These are phyloP conservation scores for Fragilaria crotonensis DNA, from an alignment of 108 stramenopile species.

Conservation along the genomic window DNA sequence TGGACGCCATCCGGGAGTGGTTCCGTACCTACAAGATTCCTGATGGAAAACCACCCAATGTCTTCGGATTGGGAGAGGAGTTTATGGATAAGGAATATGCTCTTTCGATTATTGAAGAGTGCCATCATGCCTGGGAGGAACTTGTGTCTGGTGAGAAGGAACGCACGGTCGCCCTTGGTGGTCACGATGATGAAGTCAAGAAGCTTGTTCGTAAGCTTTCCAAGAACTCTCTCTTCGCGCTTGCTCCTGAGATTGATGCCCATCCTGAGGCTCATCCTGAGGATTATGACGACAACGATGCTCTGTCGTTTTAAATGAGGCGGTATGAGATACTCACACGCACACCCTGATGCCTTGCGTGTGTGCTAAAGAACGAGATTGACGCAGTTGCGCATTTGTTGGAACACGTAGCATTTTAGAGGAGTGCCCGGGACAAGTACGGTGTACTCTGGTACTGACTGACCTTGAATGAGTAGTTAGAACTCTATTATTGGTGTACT, in stretches of 20 bases:
- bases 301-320: slow-evolving; percentile 25
- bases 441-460: not conserved
- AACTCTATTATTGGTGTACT: too few relatives aligned
- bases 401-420: not conserved
- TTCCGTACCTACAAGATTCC: slow-evolving; percentile 98
- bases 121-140: slow-evolving; percentile 83
- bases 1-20: slow-evolving; percentile 93
- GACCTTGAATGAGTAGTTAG: not conserved
- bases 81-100: slow-evolving; percentile 93
- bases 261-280: slow-evolving; percentile 40
- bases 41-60: slow-evolving; percentile 97
- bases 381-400: not conserved
- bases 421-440: too few relatives aligned
- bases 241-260: slow-evolving; percentile 66
- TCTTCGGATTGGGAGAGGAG: slow-evolving; percentile 87
- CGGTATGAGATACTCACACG: not conserved
- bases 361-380: not conserved
- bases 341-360: not conserved
- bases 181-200: slow-evolving; percentile 52
- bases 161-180: slow-evolving; percentile 29
- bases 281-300: slow-evolving; percentile 25
- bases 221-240: slow-evolving; percentile 55
- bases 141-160: slow-evolving; percentile 83
- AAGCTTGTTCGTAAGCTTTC: slow-evolving; percentile 78
- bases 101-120: slow-evolving; percentile 78